phyloP scores from a whole-genome alignment of 2,329 filamentous ascomycete species.

The Capronia epimyces region DNA sequence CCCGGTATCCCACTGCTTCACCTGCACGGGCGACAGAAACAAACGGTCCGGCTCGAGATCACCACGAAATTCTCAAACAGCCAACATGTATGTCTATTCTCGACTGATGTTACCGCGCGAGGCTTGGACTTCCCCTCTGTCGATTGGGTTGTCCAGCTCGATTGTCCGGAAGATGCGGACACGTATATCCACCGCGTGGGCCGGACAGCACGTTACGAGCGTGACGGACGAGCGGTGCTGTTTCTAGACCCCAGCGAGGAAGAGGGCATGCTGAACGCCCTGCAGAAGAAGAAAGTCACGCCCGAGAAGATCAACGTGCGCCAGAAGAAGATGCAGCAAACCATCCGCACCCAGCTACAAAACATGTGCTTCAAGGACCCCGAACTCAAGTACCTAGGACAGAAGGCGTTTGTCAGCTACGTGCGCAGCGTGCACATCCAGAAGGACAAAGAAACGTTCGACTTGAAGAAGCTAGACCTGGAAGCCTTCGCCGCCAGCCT shows the following conservation, averaged over 20 bases:
- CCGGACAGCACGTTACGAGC: conserved; percentile 87
- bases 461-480: conserved; percentile 73
- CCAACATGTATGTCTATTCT: conserved; percentile 82
- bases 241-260: conserved; percentile 93
- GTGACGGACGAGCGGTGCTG: conserved; percentile 77
- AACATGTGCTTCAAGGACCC: conserved; percentile 95
- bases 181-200: conserved; percentile 97
- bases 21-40: conserved; percentile 89
- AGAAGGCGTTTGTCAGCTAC: conserved; percentile 94
- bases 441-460: conserved; percentile 86
- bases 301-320: conserved; percentile 81
- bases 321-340: conserved; percentile 75
- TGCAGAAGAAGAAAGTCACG: conserved; percentile 85
- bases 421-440: conserved; percentile 78
- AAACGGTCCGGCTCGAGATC: conserved; percentile 79
- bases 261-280: conserved; percentile 75
- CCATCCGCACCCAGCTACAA: conserved; percentile 77
- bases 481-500: conserved; percentile 81
- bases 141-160: conserved; percentile 98
- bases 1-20: conserved; percentile 91
- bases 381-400: conserved; percentile 87
- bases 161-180: conserved; percentile 92
- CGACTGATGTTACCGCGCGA: conserved; percentile 89
- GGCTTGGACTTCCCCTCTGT: conserved; percentile 94
- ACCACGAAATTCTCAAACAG: conserved; percentile 75